Conservation (phyloP, 257 asterid species). For the Primulina tabacum region DNA sequence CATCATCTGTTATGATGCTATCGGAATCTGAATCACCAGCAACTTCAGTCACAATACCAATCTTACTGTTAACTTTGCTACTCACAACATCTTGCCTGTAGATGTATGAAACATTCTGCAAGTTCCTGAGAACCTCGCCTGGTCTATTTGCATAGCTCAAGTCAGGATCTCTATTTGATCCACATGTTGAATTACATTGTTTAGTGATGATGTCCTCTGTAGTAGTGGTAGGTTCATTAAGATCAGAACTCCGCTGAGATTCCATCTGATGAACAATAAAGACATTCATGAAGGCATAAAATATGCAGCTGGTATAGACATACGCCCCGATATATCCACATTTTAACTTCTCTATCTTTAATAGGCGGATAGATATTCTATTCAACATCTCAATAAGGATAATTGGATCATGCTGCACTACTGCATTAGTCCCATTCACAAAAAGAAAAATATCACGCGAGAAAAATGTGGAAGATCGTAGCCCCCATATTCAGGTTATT, state of each 20-base stretch:
- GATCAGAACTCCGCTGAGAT: slow-evolving; percentile 44
- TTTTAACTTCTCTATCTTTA: slow-evolving; percentile 2
- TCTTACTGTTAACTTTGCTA: slow-evolving; percentile 45
- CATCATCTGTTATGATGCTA: slow-evolving; percentile 69
- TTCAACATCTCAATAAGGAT: slow-evolving; percentile 12
- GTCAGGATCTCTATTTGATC: slow-evolving; percentile 32
- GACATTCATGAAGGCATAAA: slow-evolving; percentile 15
- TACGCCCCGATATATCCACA: neutral
- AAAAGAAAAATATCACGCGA: neutral
- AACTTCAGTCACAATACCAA: slow-evolving; percentile 88
- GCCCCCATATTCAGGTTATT: neutral
- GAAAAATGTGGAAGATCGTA: neutral
- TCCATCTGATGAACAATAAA: slow-evolving; percentile 58
- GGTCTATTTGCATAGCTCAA: slow-evolving; percentile 38
- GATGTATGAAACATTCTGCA: slow-evolving; percentile 55
- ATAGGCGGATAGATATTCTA: neutral
- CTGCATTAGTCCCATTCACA: neutral
- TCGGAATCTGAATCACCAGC: slow-evolving; percentile 96
- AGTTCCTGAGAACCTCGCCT: slow-evolving; percentile 54
- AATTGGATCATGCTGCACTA: neutral
- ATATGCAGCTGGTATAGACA: neutral
- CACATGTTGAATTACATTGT: slow-evolving; percentile 31
- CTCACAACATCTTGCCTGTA: slow-evolving; percentile 90
- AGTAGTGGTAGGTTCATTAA: slow-evolving; percentile 31
- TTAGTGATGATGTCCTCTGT: slow-evolving; percentile 26